Conservation (phyloP, 2,329 filamentous ascomycete genomes). For the Botrytis byssoidea region DNA sequence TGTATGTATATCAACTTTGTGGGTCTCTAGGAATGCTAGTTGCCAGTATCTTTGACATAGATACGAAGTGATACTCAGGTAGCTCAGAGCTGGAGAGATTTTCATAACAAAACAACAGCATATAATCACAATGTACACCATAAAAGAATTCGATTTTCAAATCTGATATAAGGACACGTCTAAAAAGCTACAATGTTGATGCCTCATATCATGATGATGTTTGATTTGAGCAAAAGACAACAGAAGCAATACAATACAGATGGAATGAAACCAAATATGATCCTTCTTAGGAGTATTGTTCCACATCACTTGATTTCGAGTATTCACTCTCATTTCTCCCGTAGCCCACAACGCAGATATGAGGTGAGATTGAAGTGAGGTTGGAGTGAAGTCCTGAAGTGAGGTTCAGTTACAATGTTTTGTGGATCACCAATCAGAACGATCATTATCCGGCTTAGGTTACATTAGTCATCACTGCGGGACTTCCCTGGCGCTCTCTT, state of each 20-base stretch:
- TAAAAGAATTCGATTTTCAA: neutral
- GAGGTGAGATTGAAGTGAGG: constrained; percentile 4
- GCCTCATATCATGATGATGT: neutral
- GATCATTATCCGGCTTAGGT: neutral
- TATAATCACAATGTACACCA: neutral
- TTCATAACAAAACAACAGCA: neutral
- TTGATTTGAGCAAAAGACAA: neutral
- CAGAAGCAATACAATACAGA: neutral
- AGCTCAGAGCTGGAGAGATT: neutral
- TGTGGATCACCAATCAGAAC: neutral
- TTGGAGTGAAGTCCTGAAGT: neutral
- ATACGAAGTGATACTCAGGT: neutral
- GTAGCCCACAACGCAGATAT: neutral
- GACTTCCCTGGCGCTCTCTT: neutral
- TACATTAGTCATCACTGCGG: constrained; percentile 2
- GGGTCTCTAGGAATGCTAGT: neutral
- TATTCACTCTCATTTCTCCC: neutral
- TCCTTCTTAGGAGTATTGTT: neutral
- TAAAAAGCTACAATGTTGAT: neutral
- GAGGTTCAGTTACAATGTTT: neutral
- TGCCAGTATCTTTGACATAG: neutral
- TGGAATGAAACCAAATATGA: neutral
- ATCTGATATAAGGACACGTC: neutral
- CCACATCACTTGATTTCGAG: neutral
- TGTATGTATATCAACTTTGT: neutral